Conservation (phyloP, 228 moss, liverwort and hornwort genomes). For the Sphagnum magellanicum region DNA sequence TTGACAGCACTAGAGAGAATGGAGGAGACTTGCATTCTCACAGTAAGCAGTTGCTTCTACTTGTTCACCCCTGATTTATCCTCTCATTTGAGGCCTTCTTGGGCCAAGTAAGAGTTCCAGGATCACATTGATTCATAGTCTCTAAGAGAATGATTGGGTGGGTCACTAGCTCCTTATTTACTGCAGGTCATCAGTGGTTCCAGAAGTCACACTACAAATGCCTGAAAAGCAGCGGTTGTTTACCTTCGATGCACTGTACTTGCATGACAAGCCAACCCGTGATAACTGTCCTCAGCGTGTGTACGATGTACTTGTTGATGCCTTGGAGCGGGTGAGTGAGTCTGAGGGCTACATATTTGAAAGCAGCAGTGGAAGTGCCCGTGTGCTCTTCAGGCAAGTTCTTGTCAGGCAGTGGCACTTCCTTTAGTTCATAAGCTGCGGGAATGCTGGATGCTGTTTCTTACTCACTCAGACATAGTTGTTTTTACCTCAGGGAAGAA, state of each 20-base stretch:
- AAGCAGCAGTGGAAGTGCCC: conserved; percentile 91
- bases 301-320: conserved; percentile 87
- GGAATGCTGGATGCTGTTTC: too few relatives aligned
- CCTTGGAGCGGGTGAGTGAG: conserved; percentile 85
- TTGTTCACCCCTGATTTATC: too few relatives aligned
- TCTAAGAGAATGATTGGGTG: background rate
- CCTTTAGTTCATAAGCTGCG: background rate
- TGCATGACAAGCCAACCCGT: conserved; percentile 78
- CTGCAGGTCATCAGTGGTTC: conserved; percentile 86
- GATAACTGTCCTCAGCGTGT: conserved; percentile 85
- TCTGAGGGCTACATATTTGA: conserved; percentile 93
- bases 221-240: conserved; percentile 68
- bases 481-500: too few relatives aligned
- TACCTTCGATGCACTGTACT: conserved; percentile 81
- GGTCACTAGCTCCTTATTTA: conserved; percentile 62
- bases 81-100: too few relatives aligned
- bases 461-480: too few relatives aligned
- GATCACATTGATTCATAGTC: too few relatives aligned
- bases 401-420: conserved; percentile 7
- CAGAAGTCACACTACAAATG: conserved; percentile 60
- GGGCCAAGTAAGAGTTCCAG: too few relatives aligned
- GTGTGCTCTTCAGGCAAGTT: conserved; percentile 58
- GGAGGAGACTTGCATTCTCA: too few relatives aligned
- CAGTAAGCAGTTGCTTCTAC: too few relatives aligned
- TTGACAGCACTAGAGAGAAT: too few relatives aligned